Evolutionary conservation across 2,329 filamentous ascomycete species (phyloP).

Genomic region (Trichophyton schoenleinii): DNA sequence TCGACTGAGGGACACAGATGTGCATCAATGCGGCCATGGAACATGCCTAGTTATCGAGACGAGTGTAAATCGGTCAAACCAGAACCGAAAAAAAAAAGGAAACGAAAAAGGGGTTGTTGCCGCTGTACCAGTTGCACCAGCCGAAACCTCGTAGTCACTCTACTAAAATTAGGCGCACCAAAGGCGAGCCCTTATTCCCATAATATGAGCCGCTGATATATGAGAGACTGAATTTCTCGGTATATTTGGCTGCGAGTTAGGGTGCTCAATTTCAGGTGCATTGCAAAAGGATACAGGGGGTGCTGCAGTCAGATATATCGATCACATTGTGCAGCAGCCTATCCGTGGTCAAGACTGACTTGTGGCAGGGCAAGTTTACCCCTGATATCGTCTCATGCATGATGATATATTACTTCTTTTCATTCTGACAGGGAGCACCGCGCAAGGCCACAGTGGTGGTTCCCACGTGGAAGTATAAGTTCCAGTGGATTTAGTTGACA

Average conservation of each 20-base stretch:
- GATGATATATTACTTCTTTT: conserved; percentile 2
- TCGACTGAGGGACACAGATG: neutral
- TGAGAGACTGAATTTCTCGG: neutral
- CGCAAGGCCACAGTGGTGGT: neutral
- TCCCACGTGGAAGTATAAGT: neutral
- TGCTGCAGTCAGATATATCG: neutral
- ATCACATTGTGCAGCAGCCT: neutral
- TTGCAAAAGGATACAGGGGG: neutral
- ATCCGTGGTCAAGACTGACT: neutral
- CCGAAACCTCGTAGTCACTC: neutral
- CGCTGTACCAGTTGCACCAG: neutral
- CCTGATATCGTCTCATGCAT: neutral
- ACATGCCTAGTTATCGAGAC: neutral
- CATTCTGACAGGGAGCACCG: neutral
- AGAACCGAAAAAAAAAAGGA: neutral
- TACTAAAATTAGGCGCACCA: neutral
- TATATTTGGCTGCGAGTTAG: neutral
- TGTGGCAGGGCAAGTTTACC: neutral
- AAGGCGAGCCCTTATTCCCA: neutral
- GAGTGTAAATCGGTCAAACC: neutral
- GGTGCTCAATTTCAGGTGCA: no score
- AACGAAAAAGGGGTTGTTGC: neutral
- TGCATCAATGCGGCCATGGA: neutral
- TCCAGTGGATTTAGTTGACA: neutral
- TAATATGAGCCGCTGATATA: neutral